Base-by-base conservation (phyloP, 1,284 basidiomycete genomes). In the Trichosporon sp. region DNA sequence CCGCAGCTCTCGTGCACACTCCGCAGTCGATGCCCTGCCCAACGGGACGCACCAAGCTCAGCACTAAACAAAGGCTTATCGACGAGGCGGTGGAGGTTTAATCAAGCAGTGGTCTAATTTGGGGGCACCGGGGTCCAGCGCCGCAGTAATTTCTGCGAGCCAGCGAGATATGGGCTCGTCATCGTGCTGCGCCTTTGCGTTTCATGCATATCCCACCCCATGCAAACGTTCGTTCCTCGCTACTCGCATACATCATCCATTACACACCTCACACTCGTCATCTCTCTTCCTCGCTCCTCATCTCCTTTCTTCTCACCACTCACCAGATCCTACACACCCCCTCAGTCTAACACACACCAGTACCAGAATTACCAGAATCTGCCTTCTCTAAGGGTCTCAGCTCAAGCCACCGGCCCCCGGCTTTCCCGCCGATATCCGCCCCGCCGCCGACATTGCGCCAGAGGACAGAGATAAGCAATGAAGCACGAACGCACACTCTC, bases 181-280 rank as follows among this genome's bases (percentile, higher is more conserved):
- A 16, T 46, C 12, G 38, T 12, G 43, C 43, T 16, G 43, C 43
- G 43, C 43, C 1, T 46, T 11, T n/a, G 16, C 14, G 43, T n/a
- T 46, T 46, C 43, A 46, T 46, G 43, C 43, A 46, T 46, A 46
- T 46, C 43, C 43, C 14, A 46, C 38, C 38, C 38, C 10, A 40
- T 40, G 43, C 43, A 46, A 46, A 46, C 43, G 43, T 46, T 46
- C 43, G 10, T 46, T 46, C 43, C 43, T 46, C 43, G 43, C 43
- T 46, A n/a, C 43, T 46, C 43, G 43, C 43, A 43, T 46, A 46
- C 43, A 46, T 46, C 43, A 46, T 46, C 43, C 43, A 43, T 43
- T 43, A 43, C 10, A 43, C 43, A 46, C 16, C 16, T 5, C 14
- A n/a, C 43, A n/a, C 43, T 46, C 43, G 38, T 40, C 38, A 40